A percentile compares a stretch with the other conserved stretches of the same genome.
These are phyloP conservation scores for Pythium utonaiense DNA, from an alignment of 352 stramenopile species.

Conservation along the genomic window DNA sequence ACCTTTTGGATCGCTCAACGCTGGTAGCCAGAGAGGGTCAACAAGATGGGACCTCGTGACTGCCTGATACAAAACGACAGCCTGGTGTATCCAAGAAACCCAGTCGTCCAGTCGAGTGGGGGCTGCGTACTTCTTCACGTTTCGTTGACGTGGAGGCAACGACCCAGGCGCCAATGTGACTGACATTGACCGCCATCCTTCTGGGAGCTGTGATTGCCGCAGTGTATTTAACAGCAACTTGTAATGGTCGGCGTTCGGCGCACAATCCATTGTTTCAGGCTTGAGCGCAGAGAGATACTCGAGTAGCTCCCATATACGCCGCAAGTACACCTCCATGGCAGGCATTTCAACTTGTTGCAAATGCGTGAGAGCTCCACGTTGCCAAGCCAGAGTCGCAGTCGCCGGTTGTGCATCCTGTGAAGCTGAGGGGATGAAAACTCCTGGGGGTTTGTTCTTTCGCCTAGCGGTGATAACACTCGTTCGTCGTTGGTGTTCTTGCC, in stretches of 20 bases:
- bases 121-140: neutral
- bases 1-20: conserved; percentile 45
- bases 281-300: conserved; percentile 37
- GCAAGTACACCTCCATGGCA: conserved; percentile 45
- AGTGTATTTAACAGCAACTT: conserved; percentile 8
- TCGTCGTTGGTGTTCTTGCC: conserved; percentile 37
- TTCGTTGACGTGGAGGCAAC: neutral
- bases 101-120: conserved; percentile 9
- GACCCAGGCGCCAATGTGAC: neutral
- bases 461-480: conserved; percentile 38
- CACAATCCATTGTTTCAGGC: conserved; percentile 4
- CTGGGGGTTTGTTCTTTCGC: conserved; percentile 20
- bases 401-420: neutral
- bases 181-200: conserved; percentile 1
- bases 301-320: conserved; percentile 34
- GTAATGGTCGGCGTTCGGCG: conserved; percentile 10
- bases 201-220: neutral
- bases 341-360: conserved; percentile 43
- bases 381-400: conserved; percentile 11
- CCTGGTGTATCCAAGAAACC: conserved; percentile 12
- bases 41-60: neutral
- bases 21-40: conserved; percentile 33
- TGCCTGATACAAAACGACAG: conserved; percentile 11
- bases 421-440: neutral
- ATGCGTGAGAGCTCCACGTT: conserved; percentile 28